Base-by-base conservation (phyloP, 2,329 filamentous ascomycete genomes). In the Cephalotrichum gorgonifer region DNA sequence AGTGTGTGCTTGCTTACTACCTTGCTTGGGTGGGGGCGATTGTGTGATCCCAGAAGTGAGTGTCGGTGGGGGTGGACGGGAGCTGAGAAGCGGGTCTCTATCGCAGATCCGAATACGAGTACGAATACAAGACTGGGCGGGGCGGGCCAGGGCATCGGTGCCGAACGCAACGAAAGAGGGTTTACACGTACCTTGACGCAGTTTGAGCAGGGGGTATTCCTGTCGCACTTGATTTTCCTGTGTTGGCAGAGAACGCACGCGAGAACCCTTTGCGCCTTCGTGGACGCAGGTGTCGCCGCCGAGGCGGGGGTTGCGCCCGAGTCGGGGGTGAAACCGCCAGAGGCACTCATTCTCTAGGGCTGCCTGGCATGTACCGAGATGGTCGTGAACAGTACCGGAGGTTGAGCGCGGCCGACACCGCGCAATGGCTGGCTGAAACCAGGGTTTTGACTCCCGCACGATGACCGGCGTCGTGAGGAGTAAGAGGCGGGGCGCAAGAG, bases 181-280 rank as follows among this genome's bases (percentile, higher is more conserved):
- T n/a, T 30, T 17, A 14, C 42, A 46, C 61, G 56, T 44, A 80
- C 77, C 71, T 80, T 81, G 58, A 75, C 63, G 55, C 77, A 81
- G 55, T 81, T 80, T 51, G 76, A 73, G 56, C 77, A 81, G 4
- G 77, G 78, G 38, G 73, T 77, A 39, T 71, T 72, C 52, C 77
- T 71, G 56, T 81, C 76, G 62, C 78, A 81, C 60, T 78, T 79
- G 62, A 80, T 80, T 64, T 81, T 81, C 56, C 78, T 72, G 57
- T 76, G 74, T 58, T 81, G 77, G 57, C 77, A 81, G 33, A 79
- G 65, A 20, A 77, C 73, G 55, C 76, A 78, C 20, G 74, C 74
- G 50, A 78, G 63, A 43, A 77, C 68, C 55, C 74, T 65, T 14
- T 65, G 62, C 12, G 67, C 62, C 58, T 71, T 75, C 49, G 62